Evolutionary conservation across 768 basidiomycete genomes (phyloP), one percentile per base, ranked within the genome.

Genomic region (Leccinum fibrillosum): DNA sequence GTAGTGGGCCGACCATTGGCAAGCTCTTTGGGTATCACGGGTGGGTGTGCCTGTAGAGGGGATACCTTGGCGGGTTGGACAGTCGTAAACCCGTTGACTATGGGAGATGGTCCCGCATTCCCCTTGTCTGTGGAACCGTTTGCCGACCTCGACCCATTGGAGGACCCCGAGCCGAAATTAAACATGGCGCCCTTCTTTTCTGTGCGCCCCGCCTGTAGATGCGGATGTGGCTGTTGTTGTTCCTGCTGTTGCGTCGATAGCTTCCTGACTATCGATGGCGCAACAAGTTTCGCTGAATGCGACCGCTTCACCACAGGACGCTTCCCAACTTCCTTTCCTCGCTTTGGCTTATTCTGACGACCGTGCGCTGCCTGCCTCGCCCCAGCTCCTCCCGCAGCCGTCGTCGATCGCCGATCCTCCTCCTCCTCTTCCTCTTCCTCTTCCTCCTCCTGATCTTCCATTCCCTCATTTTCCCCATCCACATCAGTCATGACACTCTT

Each of bases 161-260:
- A 84, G 39, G 84, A 84, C 57, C 78, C 75, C 17, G 85, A 86
- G 2, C 84, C 85, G 55, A 87, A 79, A 62, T 84, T 83, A 59
- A 87, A 85, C 64, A 75, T 74, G 12, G 75, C 66, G 19, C 70
- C 64, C 51, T 65, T 70, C 56, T 68, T 70, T 37, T 64, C 61
- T 21, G 15, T 32, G 23, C 58, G 69, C 15, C 61, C 66, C 25
- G 26, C 53, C 28, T 61, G 63, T 17, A 49, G 48, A n/a, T 60
- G 39, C 9, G n/a, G 39, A n/a, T 39, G 39, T 37, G 0, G 35
- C 3, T 37, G 17, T 39, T n/a, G 39, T 19, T 9, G 68, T 2
- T 66, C 62, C 4, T 54, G 66, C 49, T 66, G 69, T 9, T 68
- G 71, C 32, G 56, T 37, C 49, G 67, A 67, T 19, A 59, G 54